Base-by-base conservation (phyloP, 2,329 filamentous ascomycete species). In the Exophiala viscosa region DNA sequence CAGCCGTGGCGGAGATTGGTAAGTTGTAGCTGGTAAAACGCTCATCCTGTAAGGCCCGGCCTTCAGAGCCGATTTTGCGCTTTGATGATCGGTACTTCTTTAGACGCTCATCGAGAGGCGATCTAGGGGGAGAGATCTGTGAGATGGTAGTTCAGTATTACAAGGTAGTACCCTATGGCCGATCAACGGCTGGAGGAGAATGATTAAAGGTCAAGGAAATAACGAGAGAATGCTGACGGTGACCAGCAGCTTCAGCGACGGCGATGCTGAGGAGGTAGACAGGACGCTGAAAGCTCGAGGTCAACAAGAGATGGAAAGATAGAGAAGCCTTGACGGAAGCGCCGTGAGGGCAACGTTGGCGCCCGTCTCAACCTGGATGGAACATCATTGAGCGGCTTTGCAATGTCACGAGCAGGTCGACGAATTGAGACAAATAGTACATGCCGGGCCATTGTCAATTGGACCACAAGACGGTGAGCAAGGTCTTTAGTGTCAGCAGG, bases 1-100 rank as follows among this genome's bases (percentile, higher is more conserved):
- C 81, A 77, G 82, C 79, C 77, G 77, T 71, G 75, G 63, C 44
- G 73, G 74, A 53, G 78, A 73, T 65, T 67, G 73, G 72, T 80
- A 82, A 48, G 71, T 73, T 63, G 71, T 71, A 55, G 73, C 68
- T 56, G 74, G 75, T 64, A 77, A 74, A 64, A 70, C 67, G 68
- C 58, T 60, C 61, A 64, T 64, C 44, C n/a, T 52, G 20, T 59
- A 28, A 54, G 52, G 46, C 42, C 54, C 54, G 52, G 52, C 52
- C 55, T 55, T 52, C 43, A 46, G 45, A 46, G 38, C 38, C 28
- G 42, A 55, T 51, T 49, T 44, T 11, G 33, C 31, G 15, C 17
- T 36, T 48, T 13, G 49, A 47, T 31, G 17, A 34, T 32, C 31
- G 44, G 44, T 47, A 14, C 42, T 28, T 34, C 15, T 42, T 41